Conservation (phyloP, 176 grass and related monocot species). For the Ananas comosus region DNA sequence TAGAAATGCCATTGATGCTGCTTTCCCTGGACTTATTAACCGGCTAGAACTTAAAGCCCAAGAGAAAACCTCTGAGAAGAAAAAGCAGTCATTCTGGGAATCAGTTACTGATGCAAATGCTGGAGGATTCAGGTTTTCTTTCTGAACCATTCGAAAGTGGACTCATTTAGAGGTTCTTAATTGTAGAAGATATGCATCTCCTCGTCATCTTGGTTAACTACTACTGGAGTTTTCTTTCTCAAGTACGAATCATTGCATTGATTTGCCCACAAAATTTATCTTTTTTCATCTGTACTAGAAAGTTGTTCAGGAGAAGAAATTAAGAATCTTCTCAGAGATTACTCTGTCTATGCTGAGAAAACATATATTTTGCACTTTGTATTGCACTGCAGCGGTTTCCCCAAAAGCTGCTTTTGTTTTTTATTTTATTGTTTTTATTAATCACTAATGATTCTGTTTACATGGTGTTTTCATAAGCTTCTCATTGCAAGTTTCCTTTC, state of each 20-base stretch:
- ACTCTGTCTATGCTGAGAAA: background rate
- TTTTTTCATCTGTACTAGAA: background rate
- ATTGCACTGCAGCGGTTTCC: background rate
- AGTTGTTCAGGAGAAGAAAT: background rate
- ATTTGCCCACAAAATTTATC: background rate
- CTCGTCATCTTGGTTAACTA: background rate
- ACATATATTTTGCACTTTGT: background rate
- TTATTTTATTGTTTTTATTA: no score
- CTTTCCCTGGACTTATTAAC: slow-evolving; percentile 55
- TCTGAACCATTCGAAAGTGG: slow-evolving; percentile 29
- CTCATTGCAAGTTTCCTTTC: no score
- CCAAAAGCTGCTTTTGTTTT: no score
- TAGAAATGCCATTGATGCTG: slow-evolving; percentile 38
- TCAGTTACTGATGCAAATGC: slow-evolving; percentile 49
- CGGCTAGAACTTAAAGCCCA: slow-evolving; percentile 50
- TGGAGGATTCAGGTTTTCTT: slow-evolving; percentile 86
- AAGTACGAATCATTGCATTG: background rate
- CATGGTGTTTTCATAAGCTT: no score
- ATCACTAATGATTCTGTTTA: no score
- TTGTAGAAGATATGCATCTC: background rate
- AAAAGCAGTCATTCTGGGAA: slow-evolving; percentile 71
- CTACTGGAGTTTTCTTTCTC: background rate
- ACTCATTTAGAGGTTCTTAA: background rate
- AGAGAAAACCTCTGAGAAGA: slow-evolving; percentile 53
- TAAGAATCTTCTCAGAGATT: background rate